A percentile compares a stretch with the other conserved stretches of the same genome.
These are phyloP conservation scores for Uromyces viciae-fabae DNA, from an alignment of 1,284 basidiomycete genomes.

Conservation along the genomic window DNA sequence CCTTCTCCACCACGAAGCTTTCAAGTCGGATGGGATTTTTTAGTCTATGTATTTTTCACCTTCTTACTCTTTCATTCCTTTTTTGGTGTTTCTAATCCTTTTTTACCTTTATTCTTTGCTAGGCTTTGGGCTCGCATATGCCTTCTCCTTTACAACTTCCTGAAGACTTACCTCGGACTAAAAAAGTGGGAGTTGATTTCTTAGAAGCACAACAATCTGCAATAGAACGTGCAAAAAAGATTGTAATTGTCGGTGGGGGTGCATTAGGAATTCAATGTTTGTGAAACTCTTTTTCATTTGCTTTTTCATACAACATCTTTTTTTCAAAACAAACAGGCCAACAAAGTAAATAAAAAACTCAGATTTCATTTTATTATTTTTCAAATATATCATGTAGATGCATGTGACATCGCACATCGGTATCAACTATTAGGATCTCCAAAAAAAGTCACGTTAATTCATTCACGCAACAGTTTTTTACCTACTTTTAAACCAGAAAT, in stretches of 20 bases:
- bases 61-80: neutral
- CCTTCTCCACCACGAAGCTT: neutral
- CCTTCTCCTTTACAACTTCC: slow-evolving; percentile 18
- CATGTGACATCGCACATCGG: slow-evolving; percentile 24
- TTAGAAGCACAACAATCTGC: slow-evolving; percentile 1
- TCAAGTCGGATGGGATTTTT: slow-evolving; percentile 34
- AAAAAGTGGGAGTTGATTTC: slow-evolving; percentile 14
- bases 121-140: slow-evolving; percentile 37
- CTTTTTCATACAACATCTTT: neutral
- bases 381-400: neutral
- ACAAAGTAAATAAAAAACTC: neutral
- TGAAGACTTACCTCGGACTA: neutral
- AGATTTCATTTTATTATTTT: neutral
- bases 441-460: slow-evolving; percentile 30
- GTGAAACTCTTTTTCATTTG: neutral
- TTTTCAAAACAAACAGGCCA: neutral
- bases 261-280: slow-evolving; percentile 39
- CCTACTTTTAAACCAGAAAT: slow-evolving; percentile 25
- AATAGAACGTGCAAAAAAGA: neutral
- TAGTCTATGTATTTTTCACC: slow-evolving; percentile 27
- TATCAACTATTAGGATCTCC: slow-evolving; percentile 12
- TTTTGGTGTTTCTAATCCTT: neutral
- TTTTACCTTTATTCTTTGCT: neutral
- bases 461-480: slow-evolving; percentile 20
- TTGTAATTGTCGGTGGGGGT: slow-evolving; percentile 40